Base-by-base conservation (phyloP, 495 filamentous ascomycete species). In the Penicillium crystallinum region DNA sequence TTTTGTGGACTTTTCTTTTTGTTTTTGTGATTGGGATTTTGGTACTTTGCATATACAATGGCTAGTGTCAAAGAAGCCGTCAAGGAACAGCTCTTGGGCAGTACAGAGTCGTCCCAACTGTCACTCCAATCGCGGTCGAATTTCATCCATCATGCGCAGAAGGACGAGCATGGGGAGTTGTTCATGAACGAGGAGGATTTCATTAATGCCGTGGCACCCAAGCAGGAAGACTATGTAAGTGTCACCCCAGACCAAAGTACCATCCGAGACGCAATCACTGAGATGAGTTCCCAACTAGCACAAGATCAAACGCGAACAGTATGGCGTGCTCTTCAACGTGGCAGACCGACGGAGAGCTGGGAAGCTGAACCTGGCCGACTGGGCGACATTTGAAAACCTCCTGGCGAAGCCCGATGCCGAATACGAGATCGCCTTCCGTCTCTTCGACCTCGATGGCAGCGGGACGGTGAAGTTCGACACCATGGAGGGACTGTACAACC, bases 391-490 rank as follows among this genome's bases (percentile, higher is more conserved):
- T 66, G 87, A 96, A 70, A 92, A 96, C 73, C 82, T 98, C 48
- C 82, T 98, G 31, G 79, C 80, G 44, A 97, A 96, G 66, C 90
- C 93, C 54, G 93, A 97, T 57, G 95, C 93, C 62, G 95, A 98
- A 68, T 98, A 98, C 67, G 91, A 98, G 71, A 97, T 98, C 57
- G 92, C 91, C 4, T 98, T 97, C 73, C 88, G 95, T 50, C 79
- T 97, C 23, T 98, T 98, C 71, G 93, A 97, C 59, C 70, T 86
- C 54, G 81, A 93, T 22, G 82, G 88, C 31, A 86, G 80, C 18
- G 93, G 93, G 4, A 78, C 74, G 18, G 88, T 98, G 59, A 90
- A 89, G 59, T 96, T 90, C 58, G 88, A 95, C 1, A 81, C 89
- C 59, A 90, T 98, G 69, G 79, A 86, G 59, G 76, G 79, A 30